Base-by-base conservation (phyloP, 306 rosid genomes). In the Amphicarpaea edgeworthii region DNA sequence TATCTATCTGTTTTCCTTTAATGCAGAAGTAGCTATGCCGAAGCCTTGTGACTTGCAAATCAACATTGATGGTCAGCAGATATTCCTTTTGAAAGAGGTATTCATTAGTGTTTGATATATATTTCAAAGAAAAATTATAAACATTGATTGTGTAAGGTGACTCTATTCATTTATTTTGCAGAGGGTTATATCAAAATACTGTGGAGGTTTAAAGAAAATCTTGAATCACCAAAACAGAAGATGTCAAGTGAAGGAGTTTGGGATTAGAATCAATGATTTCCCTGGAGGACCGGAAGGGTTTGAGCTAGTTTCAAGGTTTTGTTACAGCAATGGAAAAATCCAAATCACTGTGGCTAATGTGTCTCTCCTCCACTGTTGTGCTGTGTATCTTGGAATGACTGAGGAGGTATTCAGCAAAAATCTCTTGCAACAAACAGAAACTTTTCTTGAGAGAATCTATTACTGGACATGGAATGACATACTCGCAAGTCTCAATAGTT, bases 271-370 rank as follows among this genome's bases (percentile, higher is more conserved):
- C 68, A 49, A 75, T 46, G 90, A 85, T 55, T 88, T 88, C 68
- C 98, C 98, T 0, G 98, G 97, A 68, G 98, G 98, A 12, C 80
- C 92, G 40, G 51, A 83, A 7, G 96, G 94, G 58, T 94, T 94
- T 73, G 97, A 94, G 81, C 74, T 90, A 16, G 83, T 91, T 67
- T 85, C 87, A 45, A 87, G 89, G 78, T 89, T 91, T 71, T 91
- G 93, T 70, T 89, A 94, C 89, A 82, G 72, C 82, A 77, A 75
- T 21, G 92, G 89, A 2, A 77, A 70, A 70, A 87, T 89, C 80
- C 70, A 80, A 68, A 82, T 83, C 70, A 87, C 90, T 19, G 68
- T 46, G 12, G 78, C 91, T 12, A 94, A 94, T 76, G 90, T 90
- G 28, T 46, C 84, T 57, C 88, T 88, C 51, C 91, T 94, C 21